phyloP scores from a whole-genome alignment of 2,329 filamentous ascomycete species.

The Grosmannia clavigera region DNA sequence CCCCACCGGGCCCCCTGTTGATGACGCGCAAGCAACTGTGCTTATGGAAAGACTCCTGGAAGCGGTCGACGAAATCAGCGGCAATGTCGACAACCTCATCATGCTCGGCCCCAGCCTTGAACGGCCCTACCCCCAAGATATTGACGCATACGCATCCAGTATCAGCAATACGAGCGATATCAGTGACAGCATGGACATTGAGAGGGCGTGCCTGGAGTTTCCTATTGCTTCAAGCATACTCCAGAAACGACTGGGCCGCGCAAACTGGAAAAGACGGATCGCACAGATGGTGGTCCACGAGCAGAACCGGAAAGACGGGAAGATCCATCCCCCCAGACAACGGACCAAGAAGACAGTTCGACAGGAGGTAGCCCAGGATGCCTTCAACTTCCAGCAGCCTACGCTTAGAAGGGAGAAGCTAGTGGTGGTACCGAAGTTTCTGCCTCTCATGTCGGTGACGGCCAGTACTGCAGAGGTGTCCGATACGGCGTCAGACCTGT shows the following conservation, averaged over 20 bases:
- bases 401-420: conserved; percentile 1
- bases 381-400: conserved; percentile 10
- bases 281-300: conserved; percentile 6
- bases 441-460: conserved; percentile 4
- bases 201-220: conserved; percentile 7
- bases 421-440: background rate
- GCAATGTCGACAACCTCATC: conserved; percentile 5
- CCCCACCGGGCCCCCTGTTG: background rate
- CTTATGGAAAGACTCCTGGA: background rate
- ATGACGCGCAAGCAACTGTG: background rate
- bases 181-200: conserved; percentile 8
- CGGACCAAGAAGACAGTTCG: conserved; percentile 2
- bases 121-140: conserved; percentile 9
- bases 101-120: conserved; percentile 10
- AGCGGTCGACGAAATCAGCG: background rate
- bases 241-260: conserved; percentile 8
- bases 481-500: conserved; percentile 5
- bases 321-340: background rate
- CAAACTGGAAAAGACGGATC: conserved; percentile 9
- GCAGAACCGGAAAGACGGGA: conserved; percentile 6
- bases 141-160: conserved; percentile 7
- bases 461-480: conserved; percentile 5
- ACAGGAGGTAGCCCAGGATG: conserved; percentile 9
- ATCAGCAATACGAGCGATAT: conserved; percentile 8
- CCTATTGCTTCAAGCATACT: conserved; percentile 8